A percentile compares a stretch with the other conserved stretches of the same genome.
These are phyloP conservation scores for Cytospora mali DNA, from an alignment of 2,329 filamentous ascomycete species.

Conservation along the genomic window DNA sequence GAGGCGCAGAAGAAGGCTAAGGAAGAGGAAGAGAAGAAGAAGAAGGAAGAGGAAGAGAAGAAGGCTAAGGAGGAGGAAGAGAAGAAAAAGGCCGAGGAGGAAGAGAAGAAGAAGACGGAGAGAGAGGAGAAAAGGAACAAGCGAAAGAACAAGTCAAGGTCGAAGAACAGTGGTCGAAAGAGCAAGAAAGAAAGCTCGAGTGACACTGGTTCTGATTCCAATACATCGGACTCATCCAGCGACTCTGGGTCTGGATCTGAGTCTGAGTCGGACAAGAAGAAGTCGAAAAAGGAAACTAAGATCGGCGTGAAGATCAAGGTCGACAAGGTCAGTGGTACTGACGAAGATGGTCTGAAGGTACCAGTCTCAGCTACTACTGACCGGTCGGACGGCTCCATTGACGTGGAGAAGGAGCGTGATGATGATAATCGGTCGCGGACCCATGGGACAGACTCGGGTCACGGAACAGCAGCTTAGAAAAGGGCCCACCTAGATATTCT, in stretches of 20 bases:
- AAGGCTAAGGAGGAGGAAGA: conserved; percentile 34
- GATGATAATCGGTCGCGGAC: conserved; percentile 21
- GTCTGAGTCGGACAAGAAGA: conserved; percentile 30
- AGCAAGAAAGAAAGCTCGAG: conserved; percentile 23
- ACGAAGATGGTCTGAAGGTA: neutral
- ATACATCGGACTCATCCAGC: conserved; percentile 18
- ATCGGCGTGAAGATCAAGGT: conserved; percentile 11
- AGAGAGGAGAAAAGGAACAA: conserved; percentile 34
- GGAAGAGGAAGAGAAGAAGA: conserved; percentile 38
- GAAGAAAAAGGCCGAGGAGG: conserved; percentile 29
- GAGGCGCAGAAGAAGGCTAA: conserved; percentile 41
- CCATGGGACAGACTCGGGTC: conserved; percentile 31
- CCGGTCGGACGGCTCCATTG: conserved; percentile 27
- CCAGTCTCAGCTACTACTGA: conserved; percentile 15
- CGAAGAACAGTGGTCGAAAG: conserved; percentile 14
- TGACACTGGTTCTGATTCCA: conserved; percentile 23
- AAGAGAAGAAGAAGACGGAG: conserved; percentile 32
- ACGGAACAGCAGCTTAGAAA: conserved; percentile 32
- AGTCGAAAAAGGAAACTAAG: conserved; percentile 26
- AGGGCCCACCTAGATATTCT: too few relatives aligned
- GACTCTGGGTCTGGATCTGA: conserved; percentile 25
- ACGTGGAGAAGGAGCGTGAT: conserved; percentile 27
- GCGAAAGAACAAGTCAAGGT: conserved; percentile 31
- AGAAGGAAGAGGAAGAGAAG: conserved; percentile 36
- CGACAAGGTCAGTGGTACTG: neutral